Percentiles rank a stretch among this genome's conserved stretches.
Evolutionary conservation across 768 basidiomycete species (phyloP).

Genomic region (Lactifluus piperatus): DNA sequence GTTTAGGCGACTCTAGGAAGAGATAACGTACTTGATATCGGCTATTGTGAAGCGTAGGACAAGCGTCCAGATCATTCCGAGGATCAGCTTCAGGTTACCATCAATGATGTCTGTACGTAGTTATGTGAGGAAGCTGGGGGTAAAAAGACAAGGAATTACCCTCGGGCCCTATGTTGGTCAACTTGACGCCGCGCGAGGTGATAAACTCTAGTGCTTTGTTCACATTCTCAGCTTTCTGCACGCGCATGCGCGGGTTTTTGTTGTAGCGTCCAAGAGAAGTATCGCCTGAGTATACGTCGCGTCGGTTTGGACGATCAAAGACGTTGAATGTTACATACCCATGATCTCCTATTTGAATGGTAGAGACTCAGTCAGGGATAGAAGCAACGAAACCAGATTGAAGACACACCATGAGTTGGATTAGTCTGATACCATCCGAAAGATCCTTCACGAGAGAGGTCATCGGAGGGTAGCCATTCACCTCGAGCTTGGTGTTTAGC

Average conservation of each 20-base stretch:
- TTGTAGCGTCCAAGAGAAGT: conserved; percentile 94
- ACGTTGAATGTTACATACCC: conserved; percentile 41
- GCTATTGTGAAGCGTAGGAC: conserved; percentile 97
- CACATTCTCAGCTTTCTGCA: conserved; percentile 98
- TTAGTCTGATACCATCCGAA: conserved; percentile 89
- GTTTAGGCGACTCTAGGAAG: neutral
- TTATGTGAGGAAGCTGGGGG: conserved; percentile 2
- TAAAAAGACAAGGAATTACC: conserved; percentile 34
- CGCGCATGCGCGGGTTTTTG: conserved; percentile 78
- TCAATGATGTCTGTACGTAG: conserved; percentile 83
- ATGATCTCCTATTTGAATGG: conserved; percentile 80
- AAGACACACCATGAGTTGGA: conserved; percentile 76
- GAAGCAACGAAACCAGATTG: neutral
- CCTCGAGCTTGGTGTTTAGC: conserved; percentile 93
- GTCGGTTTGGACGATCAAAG: neutral
- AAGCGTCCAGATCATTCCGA: conserved; percentile 99
- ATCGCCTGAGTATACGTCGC: conserved; percentile 47
- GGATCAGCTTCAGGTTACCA: conserved; percentile 94
- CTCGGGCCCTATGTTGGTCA: conserved; percentile 98
- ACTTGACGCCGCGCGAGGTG: conserved; percentile 83
- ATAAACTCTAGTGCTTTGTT: conserved; percentile 96
- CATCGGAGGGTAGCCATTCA: conserved; percentile 80
- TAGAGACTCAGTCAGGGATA: neutral
- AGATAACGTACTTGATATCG: conserved; percentile 74
- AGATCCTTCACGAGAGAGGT: conserved; percentile 82